phyloP scores from a whole-genome alignment of 768 basidiomycete species.

The Boletus huronensis region DNA sequence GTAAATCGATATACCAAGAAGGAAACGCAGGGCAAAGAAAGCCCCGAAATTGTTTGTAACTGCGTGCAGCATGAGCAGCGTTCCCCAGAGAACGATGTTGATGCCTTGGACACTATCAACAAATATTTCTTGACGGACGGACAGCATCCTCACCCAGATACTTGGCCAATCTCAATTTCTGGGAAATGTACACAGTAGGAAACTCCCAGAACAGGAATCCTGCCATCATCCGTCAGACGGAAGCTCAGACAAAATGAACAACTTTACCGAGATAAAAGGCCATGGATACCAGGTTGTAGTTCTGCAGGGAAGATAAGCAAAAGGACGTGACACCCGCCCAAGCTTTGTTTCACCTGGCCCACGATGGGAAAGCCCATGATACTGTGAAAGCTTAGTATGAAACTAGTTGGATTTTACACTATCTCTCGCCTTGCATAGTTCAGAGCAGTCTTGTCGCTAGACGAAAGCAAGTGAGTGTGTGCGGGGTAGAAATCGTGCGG shows the following conservation, averaged over 20 bases:
- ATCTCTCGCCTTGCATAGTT: constrained; percentile 60
- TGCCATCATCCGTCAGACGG: constrained; percentile 17
- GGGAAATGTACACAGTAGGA: constrained; percentile 62
- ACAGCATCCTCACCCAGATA: constrained; percentile 46
- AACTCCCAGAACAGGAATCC: constrained; percentile 62
- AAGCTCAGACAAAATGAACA: not conserved
- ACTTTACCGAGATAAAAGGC: constrained; percentile 59
- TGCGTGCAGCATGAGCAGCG: constrained; percentile 57
- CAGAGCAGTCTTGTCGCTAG: constrained; percentile 64
- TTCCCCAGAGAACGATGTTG: constrained; percentile 61
- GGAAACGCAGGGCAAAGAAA: constrained; percentile 60
- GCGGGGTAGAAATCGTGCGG: not conserved
- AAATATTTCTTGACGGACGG: not conserved
- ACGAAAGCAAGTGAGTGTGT: constrained; percentile 3
- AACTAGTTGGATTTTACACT: no score
- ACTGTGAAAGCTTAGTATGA: constrained; percentile 28
- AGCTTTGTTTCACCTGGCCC: constrained; percentile 43
- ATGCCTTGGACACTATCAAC: constrained; percentile 32
- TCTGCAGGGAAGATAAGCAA: constrained; percentile 30
- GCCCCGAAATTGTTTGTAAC: constrained; percentile 53
- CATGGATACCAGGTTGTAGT: constrained; percentile 61
- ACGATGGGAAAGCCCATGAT: constrained; percentile 66
- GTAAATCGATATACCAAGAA: constrained; percentile 42
- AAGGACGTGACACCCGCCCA: not conserved
- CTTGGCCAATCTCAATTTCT: constrained; percentile 57